Evolutionary conservation across 352 stramenopile species (phyloP), one percentile per base, ranked within the genome.

Genomic region (Phytophthora tentaculata): DNA sequence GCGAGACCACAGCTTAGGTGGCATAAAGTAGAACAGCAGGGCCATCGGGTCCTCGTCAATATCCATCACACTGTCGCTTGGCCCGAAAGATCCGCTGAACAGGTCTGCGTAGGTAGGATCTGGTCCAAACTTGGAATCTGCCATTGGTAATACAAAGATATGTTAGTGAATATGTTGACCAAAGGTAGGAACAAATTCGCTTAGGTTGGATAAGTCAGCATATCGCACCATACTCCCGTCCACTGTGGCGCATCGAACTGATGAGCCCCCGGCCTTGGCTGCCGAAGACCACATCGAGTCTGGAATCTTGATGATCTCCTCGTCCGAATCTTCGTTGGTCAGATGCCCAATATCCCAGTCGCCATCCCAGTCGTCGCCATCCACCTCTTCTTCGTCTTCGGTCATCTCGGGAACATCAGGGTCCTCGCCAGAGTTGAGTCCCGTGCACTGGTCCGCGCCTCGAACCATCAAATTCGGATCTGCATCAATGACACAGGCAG

Each of bases 161-260:
- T 17, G 44, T 51, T 29, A 16, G 19, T 24, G 19, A 8, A 41
- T 59, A 66, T 59, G 26, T 54, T n/a, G n/a, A n/a, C n/a, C n/a
- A n/a, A n/a, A n/a, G n/a, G n/a, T n/a, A n/a, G n/a, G n/a, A n/a
- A n/a, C n/a, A n/a, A n/a, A n/a, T n/a, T n/a, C n/a, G n/a, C n/a
- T n/a, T n/a, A n/a, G n/a, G n/a, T n/a, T 56, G 19, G n/a, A 52
- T 44, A 39, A 5, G n/a, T 23, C 49, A 54, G 17, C 58, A 66
- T 66, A 59, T 52, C 58, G 26, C 53, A 32, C 58, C 49, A 29
- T 59, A 59, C 20, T 66, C 58, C 47, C 57, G 51, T 26, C 32
- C 47, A 17, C 1, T 26, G 1, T 56, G 13, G 3, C 23, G 16
- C 20, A 53, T 63, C 5, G 28, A 17, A n/a, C n/a, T 37, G 23